Evolutionary conservation across 352 stramenopile species (phyloP).

Genomic region (Globisporangium irregulare): DNA sequence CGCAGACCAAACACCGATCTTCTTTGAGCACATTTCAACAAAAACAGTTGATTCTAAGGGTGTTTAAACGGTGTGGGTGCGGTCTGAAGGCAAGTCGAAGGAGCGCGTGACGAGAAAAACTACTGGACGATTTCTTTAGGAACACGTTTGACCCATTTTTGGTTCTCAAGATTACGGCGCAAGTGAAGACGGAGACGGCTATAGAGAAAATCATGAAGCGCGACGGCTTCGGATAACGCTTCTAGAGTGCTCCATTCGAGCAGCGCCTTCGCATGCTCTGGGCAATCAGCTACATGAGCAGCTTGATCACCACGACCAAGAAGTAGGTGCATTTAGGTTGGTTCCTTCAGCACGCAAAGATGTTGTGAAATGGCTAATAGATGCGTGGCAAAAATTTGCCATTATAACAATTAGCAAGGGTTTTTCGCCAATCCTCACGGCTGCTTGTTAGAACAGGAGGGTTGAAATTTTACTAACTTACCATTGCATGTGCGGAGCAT

Average conservation of each 20-base stretch:
- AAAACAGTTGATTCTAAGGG: not conserved
- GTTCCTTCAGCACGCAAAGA: too few relatives aligned
- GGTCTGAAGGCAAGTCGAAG: not conserved
- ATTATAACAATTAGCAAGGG: too few relatives aligned
- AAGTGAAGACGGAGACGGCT: not conserved
- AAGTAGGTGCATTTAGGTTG: too few relatives aligned
- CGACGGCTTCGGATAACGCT: not conserved
- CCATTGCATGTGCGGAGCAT: constrained; percentile 5
- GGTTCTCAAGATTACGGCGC: not conserved
- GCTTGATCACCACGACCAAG: too few relatives aligned
- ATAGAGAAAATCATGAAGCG: not conserved
- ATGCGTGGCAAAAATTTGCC: too few relatives aligned
- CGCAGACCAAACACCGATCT: not conserved
- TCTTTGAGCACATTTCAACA: not conserved
- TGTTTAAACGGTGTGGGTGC: not conserved
- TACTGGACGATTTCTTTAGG: not conserved
- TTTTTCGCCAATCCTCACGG: too few relatives aligned
- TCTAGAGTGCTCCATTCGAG: too few relatives aligned
- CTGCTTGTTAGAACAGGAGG: too few relatives aligned
- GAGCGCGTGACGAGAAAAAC: not conserved
- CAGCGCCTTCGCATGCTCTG: too few relatives aligned
- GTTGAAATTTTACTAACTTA: not conserved
- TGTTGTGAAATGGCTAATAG: too few relatives aligned
- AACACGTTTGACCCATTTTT: not conserved
- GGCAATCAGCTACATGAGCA: too few relatives aligned